Conservation (phyloP, 371 early-diverging fungal genomes). For the Mucor racemosus region DNA sequence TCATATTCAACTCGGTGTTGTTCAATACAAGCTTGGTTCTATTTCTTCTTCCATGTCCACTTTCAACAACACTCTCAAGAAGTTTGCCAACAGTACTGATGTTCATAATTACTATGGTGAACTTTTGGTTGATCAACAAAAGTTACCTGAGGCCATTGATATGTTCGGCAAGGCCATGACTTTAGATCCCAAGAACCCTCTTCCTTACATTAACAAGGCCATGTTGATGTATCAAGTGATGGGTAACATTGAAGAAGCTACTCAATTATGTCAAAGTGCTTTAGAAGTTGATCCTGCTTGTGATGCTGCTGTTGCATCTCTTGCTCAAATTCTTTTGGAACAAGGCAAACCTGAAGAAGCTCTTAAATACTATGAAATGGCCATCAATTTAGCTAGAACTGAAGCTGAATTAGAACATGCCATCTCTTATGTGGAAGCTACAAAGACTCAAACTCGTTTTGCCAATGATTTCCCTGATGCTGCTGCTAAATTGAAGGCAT, state of each 20-base stretch:
- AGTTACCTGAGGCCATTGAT: conserved; percentile 73
- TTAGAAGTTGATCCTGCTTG: conserved; percentile 91
- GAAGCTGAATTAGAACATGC: conserved; percentile 90
- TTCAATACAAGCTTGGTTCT: conserved; percentile 90
- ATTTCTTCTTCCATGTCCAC: conserved; percentile 73
- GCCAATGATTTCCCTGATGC: conserved; percentile 53
- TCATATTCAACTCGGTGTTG: conserved; percentile 93
- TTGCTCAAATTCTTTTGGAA: conserved; percentile 88
- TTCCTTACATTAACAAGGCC: conserved; percentile 97
- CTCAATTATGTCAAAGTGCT: conserved; percentile 79
- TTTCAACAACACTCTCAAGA: conserved; percentile 80
- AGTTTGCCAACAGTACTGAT: conserved; percentile 86
- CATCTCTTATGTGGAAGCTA: conserved; percentile 76
- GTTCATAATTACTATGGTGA: conserved; percentile 97
- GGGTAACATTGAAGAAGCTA: conserved; percentile 78
- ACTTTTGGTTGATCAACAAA: conserved; percentile 87
- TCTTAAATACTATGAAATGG: conserved; percentile 80
- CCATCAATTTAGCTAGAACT: conserved; percentile 85
- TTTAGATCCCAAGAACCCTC: conserved; percentile 75
- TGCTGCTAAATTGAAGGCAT: conserved; percentile 45
- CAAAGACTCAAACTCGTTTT: conserved; percentile 54
- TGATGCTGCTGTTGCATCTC: conserved; percentile 92
- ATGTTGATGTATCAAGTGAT: conserved; percentile 85
- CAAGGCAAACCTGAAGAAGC: conserved; percentile 88
- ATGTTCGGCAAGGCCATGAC: conserved; percentile 81